Conservation (phyloP, 257 asterid species). For the Nemophila menziesii region DNA sequence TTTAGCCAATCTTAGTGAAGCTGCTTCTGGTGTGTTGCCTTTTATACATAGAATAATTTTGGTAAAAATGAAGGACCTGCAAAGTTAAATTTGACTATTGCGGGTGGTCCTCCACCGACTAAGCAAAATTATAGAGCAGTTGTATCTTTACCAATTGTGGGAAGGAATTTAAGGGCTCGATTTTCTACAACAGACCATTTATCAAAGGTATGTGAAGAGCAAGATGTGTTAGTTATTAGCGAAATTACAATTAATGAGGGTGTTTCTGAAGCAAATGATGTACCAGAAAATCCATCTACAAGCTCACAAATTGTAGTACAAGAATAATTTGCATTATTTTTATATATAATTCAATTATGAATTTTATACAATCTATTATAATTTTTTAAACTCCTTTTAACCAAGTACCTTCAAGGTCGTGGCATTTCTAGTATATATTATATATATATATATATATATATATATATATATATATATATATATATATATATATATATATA, state of each 20-base stretch:
- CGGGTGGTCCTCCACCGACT: conserved; percentile 93
- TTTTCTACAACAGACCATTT: conserved; percentile 26
- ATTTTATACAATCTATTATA: too few relatives aligned
- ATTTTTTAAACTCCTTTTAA: too few relatives aligned
- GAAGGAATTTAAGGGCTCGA: conserved; percentile 67
- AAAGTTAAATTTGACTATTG: conserved; percentile 57
- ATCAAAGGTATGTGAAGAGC: conserved; percentile 16
- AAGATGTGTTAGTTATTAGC: conserved; percentile 16
- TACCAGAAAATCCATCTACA: conserved; percentile 15
- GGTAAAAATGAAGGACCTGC: conserved; percentile 14
- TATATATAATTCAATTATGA: too few relatives aligned
- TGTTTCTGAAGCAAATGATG: conserved; percentile 20
- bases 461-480: too few relatives aligned
- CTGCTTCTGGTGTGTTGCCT: too few relatives aligned
- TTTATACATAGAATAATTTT: too few relatives aligned
- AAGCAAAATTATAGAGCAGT: conserved; percentile 55
- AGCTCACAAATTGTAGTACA: conserved; percentile 21
- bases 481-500: too few relatives aligned
- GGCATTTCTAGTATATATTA: too few relatives aligned
- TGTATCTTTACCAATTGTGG: conserved; percentile 69
- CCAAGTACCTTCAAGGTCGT: too few relatives aligned
- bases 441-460: too few relatives aligned
- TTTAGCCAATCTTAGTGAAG: too few relatives aligned
- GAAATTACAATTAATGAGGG: conserved; percentile 20
- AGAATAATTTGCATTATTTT: too few relatives aligned